Conservation (phyloP, 164 flowering plant species). For the Piper longum region DNA sequence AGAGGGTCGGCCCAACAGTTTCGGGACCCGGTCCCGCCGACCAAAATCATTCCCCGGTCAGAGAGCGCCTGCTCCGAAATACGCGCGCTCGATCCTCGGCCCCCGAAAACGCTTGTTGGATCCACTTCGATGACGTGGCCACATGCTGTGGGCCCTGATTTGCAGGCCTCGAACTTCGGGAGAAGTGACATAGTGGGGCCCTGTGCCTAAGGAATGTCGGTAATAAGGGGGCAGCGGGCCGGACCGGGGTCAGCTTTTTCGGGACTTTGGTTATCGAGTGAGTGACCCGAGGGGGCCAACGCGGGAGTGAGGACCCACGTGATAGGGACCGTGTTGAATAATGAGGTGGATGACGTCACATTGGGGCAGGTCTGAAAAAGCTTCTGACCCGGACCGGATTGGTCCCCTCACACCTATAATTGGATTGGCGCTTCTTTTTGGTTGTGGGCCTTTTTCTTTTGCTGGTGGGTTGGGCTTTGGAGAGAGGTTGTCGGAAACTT, state of each 20-base stretch:
- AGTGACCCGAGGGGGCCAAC: not conserved
- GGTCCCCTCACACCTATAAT: too few species aligned
- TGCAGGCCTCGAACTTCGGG: not conserved
- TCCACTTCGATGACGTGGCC: not conserved
- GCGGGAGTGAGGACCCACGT: not conserved
- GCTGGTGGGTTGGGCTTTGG: too few species aligned
- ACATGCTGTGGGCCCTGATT: not conserved
- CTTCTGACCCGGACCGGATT: too few species aligned
- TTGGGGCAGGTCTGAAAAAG: too few species aligned
- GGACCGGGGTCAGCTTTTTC: not conserved
- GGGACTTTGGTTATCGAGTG: not conserved
- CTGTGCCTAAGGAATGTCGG: not conserved
- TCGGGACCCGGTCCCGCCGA: not conserved
- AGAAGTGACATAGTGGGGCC: not conserved
- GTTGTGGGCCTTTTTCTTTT: too few species aligned
- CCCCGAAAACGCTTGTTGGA: not conserved
- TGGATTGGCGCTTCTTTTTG: too few species aligned
- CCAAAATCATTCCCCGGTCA: not conserved
- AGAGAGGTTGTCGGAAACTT: too few species aligned
- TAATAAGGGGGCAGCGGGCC: not conserved
- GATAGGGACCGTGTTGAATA: too few species aligned
- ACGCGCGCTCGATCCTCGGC: not conserved
- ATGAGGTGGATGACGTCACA: too few species aligned
- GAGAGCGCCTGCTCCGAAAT: not conserved
- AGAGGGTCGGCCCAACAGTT: not conserved